These are phyloP conservation scores for Allantophomopsis lycopodina DNA, from an alignment of 2,329 filamentous ascomycete genomes.

Conservation along the genomic window DNA sequence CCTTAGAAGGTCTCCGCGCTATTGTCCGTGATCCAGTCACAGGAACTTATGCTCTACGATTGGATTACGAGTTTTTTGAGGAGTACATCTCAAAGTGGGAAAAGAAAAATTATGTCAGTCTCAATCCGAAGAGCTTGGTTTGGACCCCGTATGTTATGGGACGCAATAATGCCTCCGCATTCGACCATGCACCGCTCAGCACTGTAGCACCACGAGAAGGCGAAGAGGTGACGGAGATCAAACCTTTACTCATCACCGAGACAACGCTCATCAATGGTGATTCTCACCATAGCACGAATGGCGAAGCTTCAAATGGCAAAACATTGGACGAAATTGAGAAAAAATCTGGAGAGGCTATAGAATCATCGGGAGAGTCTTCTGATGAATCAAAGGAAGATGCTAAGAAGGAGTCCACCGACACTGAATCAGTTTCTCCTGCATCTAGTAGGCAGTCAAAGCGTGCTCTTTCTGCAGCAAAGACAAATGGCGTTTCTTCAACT, in stretches of 20 bases:
- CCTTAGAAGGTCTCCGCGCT: constrained; percentile 77
- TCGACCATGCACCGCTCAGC: constrained; percentile 69
- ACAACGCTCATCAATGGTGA: constrained; percentile 7
- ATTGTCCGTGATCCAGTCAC: constrained; percentile 83
- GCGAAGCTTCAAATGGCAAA: not conserved
- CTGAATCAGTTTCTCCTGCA: not conserved
- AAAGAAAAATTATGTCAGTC: constrained; percentile 71
- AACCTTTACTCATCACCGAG: constrained; percentile 2
- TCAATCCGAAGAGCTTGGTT: constrained; percentile 67
- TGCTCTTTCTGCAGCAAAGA: constrained; percentile 4
- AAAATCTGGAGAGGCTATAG: constrained; percentile 1
- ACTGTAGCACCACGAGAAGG: constrained; percentile 82
- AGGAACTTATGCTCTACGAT: constrained; percentile 74
- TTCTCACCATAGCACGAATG: not conserved
- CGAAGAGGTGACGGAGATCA: constrained; percentile 26
- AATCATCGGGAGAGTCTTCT: not conserved
- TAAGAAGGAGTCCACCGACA: not conserved
- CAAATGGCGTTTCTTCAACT: constrained; percentile 11
- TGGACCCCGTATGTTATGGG: constrained; percentile 99
- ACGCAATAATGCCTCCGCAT: constrained; percentile 65
- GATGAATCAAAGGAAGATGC: not conserved
- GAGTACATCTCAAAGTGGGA: constrained; percentile 86
- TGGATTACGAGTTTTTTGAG: constrained; percentile 74
- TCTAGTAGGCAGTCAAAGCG: not conserved
- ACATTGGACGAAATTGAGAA: not conserved